Evolutionary conservation across 2,329 filamentous ascomycete species (phyloP).

Genomic region (Sporothrix pallida): DNA sequence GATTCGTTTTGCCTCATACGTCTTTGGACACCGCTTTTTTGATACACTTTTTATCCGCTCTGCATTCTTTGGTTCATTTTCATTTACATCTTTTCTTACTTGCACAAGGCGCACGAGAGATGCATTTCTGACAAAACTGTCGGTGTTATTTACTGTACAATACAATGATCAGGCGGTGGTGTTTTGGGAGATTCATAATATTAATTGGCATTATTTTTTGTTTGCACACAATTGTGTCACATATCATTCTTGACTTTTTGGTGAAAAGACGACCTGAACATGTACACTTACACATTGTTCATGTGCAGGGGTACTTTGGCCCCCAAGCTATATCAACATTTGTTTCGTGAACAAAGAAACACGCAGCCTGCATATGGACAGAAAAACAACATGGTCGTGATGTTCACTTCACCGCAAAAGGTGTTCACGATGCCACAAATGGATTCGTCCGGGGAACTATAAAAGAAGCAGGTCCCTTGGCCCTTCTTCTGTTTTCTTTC

Average conservation of each 20-base stretch:
- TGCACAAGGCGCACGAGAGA: too few relatives aligned
- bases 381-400: neutral
- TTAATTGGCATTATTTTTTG: neutral
- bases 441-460: neutral
- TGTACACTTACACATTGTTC: neutral
- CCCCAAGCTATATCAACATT: neutral
- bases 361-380: neutral
- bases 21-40: neutral
- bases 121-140: neutral
- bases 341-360: constrained; percentile 5
- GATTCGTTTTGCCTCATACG: neutral
- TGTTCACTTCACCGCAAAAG: neutral
- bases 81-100: too few relatives aligned
- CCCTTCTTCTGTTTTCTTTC: neutral
- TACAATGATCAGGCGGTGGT: too few relatives aligned
- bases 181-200: neutral
- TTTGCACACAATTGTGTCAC: too few relatives aligned
- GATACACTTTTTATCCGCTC: too few relatives aligned
- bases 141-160: too few relatives aligned
- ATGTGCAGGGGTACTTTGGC: neutral
- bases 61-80: neutral
- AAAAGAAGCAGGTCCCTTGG: neutral
- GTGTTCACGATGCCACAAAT: neutral
- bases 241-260: too few relatives aligned
- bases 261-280: too few relatives aligned